phyloP scores from a whole-genome alignment of 2,329 filamentous ascomycete species.

The Pseudopithomyces maydicus region DNA sequence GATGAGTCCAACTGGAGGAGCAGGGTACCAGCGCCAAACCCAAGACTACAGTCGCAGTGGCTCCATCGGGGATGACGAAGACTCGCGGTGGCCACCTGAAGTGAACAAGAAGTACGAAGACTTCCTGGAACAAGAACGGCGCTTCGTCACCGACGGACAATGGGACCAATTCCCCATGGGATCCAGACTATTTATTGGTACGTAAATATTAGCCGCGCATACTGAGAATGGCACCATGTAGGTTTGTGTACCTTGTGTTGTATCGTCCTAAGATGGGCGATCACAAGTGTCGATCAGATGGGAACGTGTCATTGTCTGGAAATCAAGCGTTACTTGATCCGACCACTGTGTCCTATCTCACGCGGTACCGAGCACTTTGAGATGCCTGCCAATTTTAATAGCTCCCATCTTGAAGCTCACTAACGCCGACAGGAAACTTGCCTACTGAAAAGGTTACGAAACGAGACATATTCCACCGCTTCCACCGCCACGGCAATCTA shows the following conservation, averaged over 20 bases:
- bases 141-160: conserved; percentile 76
- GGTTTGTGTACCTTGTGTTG: background rate
- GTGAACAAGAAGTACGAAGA: conserved; percentile 72
- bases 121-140: conserved; percentile 74
- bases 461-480: conserved; percentile 89
- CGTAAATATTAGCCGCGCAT: conserved; percentile 26
- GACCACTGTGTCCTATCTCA: background rate
- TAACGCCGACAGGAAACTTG: conserved; percentile 71
- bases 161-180: conserved; percentile 82
- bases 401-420: background rate
- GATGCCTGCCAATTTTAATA: background rate
- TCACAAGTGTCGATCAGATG: no score
- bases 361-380: background rate
- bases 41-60: conserved; percentile 27
- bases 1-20: conserved; percentile 24
- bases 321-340: background rate
- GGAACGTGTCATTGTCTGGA: no score
- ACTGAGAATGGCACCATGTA: background rate
- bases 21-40: conserved; percentile 33
- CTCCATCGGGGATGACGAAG: conserved; percentile 49
- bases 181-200: conserved; percentile 82
- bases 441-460: conserved; percentile 93
- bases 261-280: no score
- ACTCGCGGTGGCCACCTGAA: conserved; percentile 59
- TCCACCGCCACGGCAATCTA: conserved; percentile 81